Conservation (phyloP, 1,284 basidiomycete genomes). For the Leccinum pachyderme region DNA sequence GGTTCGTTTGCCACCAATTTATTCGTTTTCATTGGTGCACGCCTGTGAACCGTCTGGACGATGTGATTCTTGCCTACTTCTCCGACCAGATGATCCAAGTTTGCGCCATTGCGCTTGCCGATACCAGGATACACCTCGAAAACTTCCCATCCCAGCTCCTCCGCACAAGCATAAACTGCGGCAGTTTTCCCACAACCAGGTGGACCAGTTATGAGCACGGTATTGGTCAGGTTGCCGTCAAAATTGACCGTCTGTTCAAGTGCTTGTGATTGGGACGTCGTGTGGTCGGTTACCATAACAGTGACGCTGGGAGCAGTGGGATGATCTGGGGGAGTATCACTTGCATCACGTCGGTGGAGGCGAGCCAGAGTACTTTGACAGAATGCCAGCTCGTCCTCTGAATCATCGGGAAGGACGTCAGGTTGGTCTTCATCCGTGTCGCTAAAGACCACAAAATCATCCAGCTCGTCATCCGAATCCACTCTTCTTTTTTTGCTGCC, state of each 20-base stretch:
- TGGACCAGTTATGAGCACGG: conserved; percentile 83
- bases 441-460: conserved; percentile 49
- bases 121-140: conserved; percentile 98
- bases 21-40: conserved; percentile 11
- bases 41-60: conserved; percentile 40
- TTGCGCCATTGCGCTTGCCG: conserved; percentile 79
- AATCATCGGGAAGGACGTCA: conserved; percentile 36
- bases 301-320: conserved; percentile 20
- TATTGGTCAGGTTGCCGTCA: conserved; percentile 67
- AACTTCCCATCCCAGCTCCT: conserved; percentile 92
- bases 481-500: conserved; percentile 48
- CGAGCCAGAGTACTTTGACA: conserved; percentile 24
- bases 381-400: conserved; percentile 34
- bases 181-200: conserved; percentile 90
- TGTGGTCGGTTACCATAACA: conserved; percentile 12
- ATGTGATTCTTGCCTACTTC: conserved; percentile 93
- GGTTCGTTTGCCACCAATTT: conserved; percentile 6
- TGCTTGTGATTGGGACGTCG: conserved; percentile 5
- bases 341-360: conserved; percentile 11
- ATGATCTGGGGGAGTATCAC: conserved; percentile 10
- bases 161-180: conserved; percentile 89
- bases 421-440: conserved; percentile 41
- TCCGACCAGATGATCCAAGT: conserved; percentile 81
- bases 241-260: conserved; percentile 28
- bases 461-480: conserved; percentile 52